Base-by-base conservation (phyloP, 139 green algal genomes). In the Coelastrella sp. region DNA sequence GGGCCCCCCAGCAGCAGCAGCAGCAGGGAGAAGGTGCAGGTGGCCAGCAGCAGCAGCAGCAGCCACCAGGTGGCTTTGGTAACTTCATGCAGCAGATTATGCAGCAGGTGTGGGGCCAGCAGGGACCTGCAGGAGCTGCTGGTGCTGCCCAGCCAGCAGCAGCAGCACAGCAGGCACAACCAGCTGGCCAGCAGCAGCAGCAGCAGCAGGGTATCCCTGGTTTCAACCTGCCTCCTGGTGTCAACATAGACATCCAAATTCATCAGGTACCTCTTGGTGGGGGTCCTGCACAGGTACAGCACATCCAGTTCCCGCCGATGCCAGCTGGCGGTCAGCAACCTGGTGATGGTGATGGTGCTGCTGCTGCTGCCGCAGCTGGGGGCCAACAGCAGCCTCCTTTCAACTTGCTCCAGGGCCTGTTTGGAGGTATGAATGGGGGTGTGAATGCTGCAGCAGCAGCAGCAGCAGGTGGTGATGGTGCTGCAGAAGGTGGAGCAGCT, bases 41-140 rank as follows among this genome's bases (percentile, higher is more conserved):
- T 78, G 57, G 25, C 70, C 59, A 87, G 82, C 63, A 87, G 25
- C 25, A 61, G 82, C n/a, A 87, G 63, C 82, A 87, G 82, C 82
- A 87, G 82, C 22, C n/a, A 6, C 81, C 7, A 27, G 20, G n/a
- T 27, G 78, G 78, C 14, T 35, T 20, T 66, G 78, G 35, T 58
- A 58, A 87, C 81, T 25, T 86, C n/a, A 65, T 83, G 78, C 78
- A 83, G 78, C 35, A 61, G n/a, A 15, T 83, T 6, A 8, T 83
- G 78, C 78, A 83, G 78, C 78, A 83, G 78, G 49, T 83, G 35
- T 27, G 63, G 78, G 35, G 25, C 11, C 9, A 7, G 9, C 27
- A 60, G 22, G 74, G 24, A 60, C n/a, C 27, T 59, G 25, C 74
- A 60, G 74, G n/a, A 60, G 74, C 74, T 81, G 59, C 81, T n/a